These are phyloP conservation scores for Lasiodiplodia citricola DNA, from an alignment of 2,329 filamentous ascomycete genomes.

Conservation along the genomic window DNA sequence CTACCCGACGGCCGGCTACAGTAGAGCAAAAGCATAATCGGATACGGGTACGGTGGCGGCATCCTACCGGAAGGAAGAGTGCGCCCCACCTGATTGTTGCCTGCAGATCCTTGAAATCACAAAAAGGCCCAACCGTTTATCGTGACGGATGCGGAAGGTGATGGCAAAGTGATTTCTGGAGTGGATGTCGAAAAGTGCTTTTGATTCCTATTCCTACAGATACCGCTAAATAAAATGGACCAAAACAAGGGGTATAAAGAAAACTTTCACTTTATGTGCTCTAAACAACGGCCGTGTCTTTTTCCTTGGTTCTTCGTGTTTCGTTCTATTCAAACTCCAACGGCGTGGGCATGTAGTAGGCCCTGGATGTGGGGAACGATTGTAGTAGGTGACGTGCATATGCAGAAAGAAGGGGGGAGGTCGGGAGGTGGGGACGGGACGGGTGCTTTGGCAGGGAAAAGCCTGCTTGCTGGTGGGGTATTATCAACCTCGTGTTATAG, in stretches of 20 bases:
- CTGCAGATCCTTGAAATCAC: neutral
- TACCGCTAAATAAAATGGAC: neutral
- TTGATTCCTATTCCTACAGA: neutral
- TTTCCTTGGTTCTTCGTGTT: neutral
- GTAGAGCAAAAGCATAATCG: neutral
- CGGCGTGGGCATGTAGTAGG: neutral
- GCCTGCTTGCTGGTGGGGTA: constrained; percentile 16
- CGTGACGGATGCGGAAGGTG: neutral
- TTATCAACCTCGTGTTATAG: constrained; percentile 4
- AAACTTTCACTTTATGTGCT: neutral
- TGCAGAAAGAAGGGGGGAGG: constrained; percentile 4
- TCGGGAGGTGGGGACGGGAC: constrained; percentile 2
- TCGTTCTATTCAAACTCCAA: neutral
- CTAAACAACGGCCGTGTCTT: neutral
- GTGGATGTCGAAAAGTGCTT: neutral
- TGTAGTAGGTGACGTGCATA: constrained; percentile 13
- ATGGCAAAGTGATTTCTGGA: neutral
- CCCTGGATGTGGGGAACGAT: neutral
- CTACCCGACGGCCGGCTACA: too few relatives aligned
- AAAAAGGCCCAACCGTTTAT: neutral
- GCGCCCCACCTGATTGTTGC: neutral
- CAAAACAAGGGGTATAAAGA: neutral
- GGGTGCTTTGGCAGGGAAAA: constrained; percentile 8
- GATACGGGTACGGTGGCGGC: neutral
- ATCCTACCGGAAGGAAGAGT: neutral